Percentiles rank a stretch among this genome's conserved stretches.
These are phyloP conservation scores for Erysimum cheiranthoides DNA, from an alignment of 345 rosid genomes.

Conservation along the genomic window DNA sequence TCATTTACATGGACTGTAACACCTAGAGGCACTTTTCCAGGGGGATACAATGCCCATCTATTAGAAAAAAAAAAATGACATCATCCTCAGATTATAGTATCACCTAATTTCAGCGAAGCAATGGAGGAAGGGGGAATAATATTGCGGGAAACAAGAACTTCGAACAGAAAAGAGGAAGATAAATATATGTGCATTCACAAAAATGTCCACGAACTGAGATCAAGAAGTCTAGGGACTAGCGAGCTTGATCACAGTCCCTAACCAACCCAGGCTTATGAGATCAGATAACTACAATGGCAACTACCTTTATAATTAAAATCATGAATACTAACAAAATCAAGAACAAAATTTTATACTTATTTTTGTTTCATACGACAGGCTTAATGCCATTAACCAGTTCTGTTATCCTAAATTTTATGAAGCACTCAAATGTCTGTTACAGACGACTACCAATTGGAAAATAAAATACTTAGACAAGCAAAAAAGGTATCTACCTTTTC, in stretches of 20 bases:
- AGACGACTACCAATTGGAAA: not conserved
- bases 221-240: not conserved
- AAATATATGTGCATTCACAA: not conserved
- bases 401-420: not conserved
- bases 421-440: not conserved
- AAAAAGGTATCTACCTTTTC: conserved; percentile 65
- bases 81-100: conserved; percentile 32
- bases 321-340: not conserved
- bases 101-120: conserved; percentile 14
- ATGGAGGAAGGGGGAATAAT: not conserved
- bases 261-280: not conserved
- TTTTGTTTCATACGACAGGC: not conserved
- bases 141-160: conserved; percentile 22
- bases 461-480: not conserved
- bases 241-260: not conserved
- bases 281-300: conserved; percentile 14
- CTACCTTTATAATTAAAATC: not conserved
- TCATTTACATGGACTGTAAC: conserved; percentile 96
- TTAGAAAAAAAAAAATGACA: conserved; percentile 35
- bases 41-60: conserved; percentile 99
- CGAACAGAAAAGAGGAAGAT: not conserved
- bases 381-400: conserved; percentile 7
- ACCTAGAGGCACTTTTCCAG: conserved; percentile 95
- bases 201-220: not conserved
- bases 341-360: not conserved